phyloP scores from a whole-genome alignment of 1,284 basidiomycete genomes.

The Sparassis latifolia region DNA sequence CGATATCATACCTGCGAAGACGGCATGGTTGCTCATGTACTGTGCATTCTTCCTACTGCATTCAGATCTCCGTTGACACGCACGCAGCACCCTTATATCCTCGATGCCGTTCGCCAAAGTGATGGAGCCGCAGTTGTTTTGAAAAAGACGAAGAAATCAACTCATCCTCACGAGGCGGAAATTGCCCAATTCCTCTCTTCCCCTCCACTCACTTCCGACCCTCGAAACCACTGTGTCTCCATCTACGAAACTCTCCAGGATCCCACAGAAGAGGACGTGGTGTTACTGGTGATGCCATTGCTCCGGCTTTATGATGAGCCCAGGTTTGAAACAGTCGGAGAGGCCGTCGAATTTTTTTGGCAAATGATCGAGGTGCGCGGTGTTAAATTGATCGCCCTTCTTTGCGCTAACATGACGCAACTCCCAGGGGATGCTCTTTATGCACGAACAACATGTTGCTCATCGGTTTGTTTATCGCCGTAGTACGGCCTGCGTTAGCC shows the following conservation, averaged over 20 bases:
- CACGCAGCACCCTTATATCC: background rate
- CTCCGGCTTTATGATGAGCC: slow-evolving; percentile 18
- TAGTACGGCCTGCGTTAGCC: background rate
- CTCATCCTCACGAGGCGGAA: slow-evolving; percentile 12
- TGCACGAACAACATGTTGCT: slow-evolving; percentile 18
- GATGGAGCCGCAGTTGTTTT: slow-evolving; percentile 14
- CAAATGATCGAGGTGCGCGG: slow-evolving; percentile 24
- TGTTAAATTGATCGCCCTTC: background rate
- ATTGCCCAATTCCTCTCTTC: slow-evolving; percentile 17
- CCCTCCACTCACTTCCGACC: slow-evolving; percentile 11
- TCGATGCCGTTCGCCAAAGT: slow-evolving; percentile 15
- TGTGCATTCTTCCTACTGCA: background rate
- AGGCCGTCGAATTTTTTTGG: slow-evolving; percentile 21
- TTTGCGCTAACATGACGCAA: background rate
- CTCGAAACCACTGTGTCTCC: slow-evolving; percentile 20
- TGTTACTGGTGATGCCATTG: slow-evolving; percentile 22
- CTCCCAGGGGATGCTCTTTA: slow-evolving; percentile 17
- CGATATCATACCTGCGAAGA: slow-evolving; percentile 8
- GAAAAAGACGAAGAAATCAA: slow-evolving; percentile 7
- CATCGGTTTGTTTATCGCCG: slow-evolving; percentile 13
- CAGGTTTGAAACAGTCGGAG: slow-evolving; percentile 19
- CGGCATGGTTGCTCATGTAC: slow-evolving; percentile 1
- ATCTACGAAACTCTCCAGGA: slow-evolving; percentile 16
- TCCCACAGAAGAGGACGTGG: slow-evolving; percentile 7
- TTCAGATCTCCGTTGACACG: background rate